Base-by-base conservation (phyloP, 306 rosid species). In the Dryas octopetala region DNA sequence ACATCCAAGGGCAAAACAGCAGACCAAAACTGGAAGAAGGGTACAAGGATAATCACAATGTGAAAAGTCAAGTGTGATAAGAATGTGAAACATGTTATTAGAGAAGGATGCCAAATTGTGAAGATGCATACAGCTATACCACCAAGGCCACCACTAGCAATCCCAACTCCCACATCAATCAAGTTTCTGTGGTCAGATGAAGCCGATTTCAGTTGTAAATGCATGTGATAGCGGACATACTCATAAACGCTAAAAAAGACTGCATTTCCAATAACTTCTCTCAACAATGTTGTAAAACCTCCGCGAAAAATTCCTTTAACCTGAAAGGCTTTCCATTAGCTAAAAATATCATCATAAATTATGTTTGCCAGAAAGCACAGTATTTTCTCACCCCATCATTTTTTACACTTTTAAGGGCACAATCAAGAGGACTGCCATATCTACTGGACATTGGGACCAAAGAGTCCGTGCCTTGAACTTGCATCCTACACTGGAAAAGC, bases 401-500 rank as follows among this genome's bases (percentile, higher is more conserved):
- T 76, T 88, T 82, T 68, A 89, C 63, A 41, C 96, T 89, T 78
- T 79, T 87, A 55, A 86, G 76, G 59, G 85, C 89, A 76, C 97
- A 93, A 74, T 89, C 95, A 74, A 90, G 86, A 76, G 98, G 91
- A 81, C 93, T 74, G 54, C 74, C 82, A 70, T 90, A 93, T 93
- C 91, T 83, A 71, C 87, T 89, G 54, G 98, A 85, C 71, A 65
- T 45, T 5, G 88, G 91, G 67, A 89, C 87, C 81, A 86, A 75
- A 76, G 96, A 88, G 82, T 91, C 98, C 3, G 98, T 81, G 69
- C 97, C 98, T 87, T 93, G 98, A 85, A 83, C 80, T 88, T 95
- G 97, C 97, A 95, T 90, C 93, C 97, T 92, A 92, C 99, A 92
- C 97, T 95, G 99, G 69, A 87, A 70, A 86, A 77, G 65, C 69